Evolutionary conservation across 2,329 filamentous ascomycete genomes (phyloP).

Genomic region (Drechmeria coniospora): DNA sequence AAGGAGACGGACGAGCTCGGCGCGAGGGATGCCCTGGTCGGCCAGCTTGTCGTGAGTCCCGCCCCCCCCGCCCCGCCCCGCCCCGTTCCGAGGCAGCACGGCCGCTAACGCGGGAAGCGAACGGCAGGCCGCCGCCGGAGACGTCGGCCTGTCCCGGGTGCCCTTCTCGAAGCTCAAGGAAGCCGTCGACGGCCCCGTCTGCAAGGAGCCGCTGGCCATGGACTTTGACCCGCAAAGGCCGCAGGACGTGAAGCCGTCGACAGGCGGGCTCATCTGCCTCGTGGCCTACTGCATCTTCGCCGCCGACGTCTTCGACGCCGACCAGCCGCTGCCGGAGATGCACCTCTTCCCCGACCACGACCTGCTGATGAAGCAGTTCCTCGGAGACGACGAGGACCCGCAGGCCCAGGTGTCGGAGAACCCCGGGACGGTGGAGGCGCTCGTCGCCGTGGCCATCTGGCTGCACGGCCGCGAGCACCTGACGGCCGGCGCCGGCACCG

Average conservation of each 20-base stretch:
- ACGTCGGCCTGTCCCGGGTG: conserved; percentile 38
- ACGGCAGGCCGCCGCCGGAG: conserved; percentile 48
- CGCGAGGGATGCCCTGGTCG: conserved; percentile 50
- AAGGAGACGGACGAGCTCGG: conserved; percentile 46
- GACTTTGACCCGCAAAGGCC: conserved; percentile 30
- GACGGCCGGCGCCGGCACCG: conserved; percentile 14
- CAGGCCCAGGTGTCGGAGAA: conserved; percentile 31
- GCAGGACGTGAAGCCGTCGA: conserved; percentile 40
- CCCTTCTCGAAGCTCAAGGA: conserved; percentile 30
- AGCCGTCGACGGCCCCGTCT: conserved; percentile 24
- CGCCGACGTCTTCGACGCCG: conserved; percentile 42
- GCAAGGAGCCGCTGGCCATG: conserved; percentile 27
- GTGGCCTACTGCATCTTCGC: conserved; percentile 49
- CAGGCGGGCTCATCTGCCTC: conserved; percentile 42
- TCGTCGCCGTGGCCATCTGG: conserved; percentile 45
- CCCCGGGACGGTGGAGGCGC: conserved; percentile 41
- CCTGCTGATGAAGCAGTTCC: conserved; percentile 35
- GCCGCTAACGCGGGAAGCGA: too few species aligned
- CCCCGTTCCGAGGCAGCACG: too few species aligned
- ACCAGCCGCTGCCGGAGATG: conserved; percentile 35
- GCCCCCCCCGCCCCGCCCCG: too few species aligned
- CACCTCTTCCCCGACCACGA: conserved; percentile 46
- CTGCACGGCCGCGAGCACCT: conserved; percentile 35
- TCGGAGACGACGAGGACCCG: conserved; percentile 30
- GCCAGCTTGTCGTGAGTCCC: conserved; percentile 52